Percentiles rank a stretch among this genome's conserved stretches.
Conservation (phyloP, 2,329 filamentous ascomycete species). For the Escovopsis sp. region DNA sequence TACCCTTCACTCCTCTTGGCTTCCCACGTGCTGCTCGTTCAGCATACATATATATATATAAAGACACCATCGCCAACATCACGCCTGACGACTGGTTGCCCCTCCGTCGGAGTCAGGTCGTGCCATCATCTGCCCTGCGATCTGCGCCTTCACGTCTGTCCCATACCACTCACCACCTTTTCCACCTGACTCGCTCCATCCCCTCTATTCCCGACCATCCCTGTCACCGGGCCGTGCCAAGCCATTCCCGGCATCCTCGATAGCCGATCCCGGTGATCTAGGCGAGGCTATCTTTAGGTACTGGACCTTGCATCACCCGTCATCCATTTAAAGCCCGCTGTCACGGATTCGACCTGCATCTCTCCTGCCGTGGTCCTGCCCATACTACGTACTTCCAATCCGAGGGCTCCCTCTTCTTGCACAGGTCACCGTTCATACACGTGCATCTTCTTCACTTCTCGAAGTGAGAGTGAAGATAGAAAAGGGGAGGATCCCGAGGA, state of each 20-base stretch:
- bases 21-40: neutral
- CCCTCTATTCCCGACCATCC: conserved; percentile 3
- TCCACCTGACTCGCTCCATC: neutral
- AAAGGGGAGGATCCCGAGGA: too few relatives aligned
- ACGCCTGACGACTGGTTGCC: neutral
- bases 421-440: too few relatives aligned
- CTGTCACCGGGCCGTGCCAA: neutral
- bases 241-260: conserved; percentile 1
- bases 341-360: too few relatives aligned
- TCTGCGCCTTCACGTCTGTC: too few relatives aligned
- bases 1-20: neutral
- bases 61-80: neutral
- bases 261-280: conserved; percentile 6
- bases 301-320: neutral
- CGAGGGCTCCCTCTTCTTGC: too few relatives aligned
- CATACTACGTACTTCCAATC: too few relatives aligned
- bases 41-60: neutral
- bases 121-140: too few relatives aligned
- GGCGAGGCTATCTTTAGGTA: conserved; percentile 2
- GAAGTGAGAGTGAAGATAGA: too few relatives aligned
- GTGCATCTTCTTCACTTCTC: too few relatives aligned
- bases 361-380: neutral
- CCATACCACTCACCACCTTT: neutral
- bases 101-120: too few relatives aligned
- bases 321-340: too few relatives aligned